Conservation (phyloP, 73 alveolate species). For the Halteria grandinella region DNA sequence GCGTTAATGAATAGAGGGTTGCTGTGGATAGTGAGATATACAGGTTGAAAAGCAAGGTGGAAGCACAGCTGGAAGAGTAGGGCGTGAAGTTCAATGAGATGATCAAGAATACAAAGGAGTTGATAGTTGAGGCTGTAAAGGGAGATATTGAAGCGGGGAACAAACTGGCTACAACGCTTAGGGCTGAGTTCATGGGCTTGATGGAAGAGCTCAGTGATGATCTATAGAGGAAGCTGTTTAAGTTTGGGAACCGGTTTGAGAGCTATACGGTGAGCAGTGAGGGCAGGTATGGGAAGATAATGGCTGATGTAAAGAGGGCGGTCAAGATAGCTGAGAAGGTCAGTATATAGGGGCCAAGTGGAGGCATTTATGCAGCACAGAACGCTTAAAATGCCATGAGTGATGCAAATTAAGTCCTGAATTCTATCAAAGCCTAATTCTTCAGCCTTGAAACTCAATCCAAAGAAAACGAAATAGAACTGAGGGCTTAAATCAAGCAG, state of each 20-base stretch:
- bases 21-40: conserved; percentile 9
- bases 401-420: neutral
- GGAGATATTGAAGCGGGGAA: conserved; percentile 42
- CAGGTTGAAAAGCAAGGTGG: conserved; percentile 3
- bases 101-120: conserved; percentile 11
- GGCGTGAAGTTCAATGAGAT: conserved; percentile 11
- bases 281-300: too few species aligned
- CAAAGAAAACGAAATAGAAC: conserved; percentile 1
- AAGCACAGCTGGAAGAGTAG: conserved; percentile 8
- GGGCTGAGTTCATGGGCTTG: conserved; percentile 9
- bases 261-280: conserved; percentile 1
- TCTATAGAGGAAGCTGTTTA: conserved; percentile 15
- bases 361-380: neutral
- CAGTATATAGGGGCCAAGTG: conserved; percentile 1
- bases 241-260: conserved; percentile 2
- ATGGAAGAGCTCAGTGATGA: conserved; percentile 3
- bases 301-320: conserved; percentile 5
- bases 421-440: conserved; percentile 3
- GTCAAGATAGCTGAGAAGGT: conserved; percentile 7
- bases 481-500: conserved; percentile 1
- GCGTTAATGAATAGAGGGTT: too few species aligned
- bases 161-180: neutral
- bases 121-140: conserved; percentile 12
- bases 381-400: neutral
- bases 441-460: conserved; percentile 1